Percentiles rank a stretch among this genome's conserved stretches.
Evolutionary conservation across 2,329 filamentous ascomycete genomes (phyloP).

Genomic region (Scorias spongiosa): DNA sequence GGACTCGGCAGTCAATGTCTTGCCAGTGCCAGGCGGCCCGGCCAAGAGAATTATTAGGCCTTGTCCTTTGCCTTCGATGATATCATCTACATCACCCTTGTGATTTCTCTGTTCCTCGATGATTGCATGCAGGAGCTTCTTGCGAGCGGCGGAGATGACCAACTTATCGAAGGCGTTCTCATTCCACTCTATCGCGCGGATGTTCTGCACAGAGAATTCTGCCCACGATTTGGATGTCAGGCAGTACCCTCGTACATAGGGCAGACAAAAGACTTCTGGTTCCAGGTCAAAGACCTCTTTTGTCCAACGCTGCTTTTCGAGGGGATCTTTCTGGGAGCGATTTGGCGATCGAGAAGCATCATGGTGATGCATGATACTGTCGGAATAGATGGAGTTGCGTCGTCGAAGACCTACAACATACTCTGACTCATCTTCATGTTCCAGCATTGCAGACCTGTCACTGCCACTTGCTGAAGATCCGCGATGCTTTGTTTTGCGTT

Average conservation of each 20-base stretch:
- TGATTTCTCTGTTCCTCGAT: slow-evolving; percentile 5
- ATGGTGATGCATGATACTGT: neutral
- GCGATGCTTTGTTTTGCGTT: no score
- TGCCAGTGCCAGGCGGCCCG: slow-evolving; percentile 25
- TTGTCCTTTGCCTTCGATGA: slow-evolving; percentile 20
- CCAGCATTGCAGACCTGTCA: no score
- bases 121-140: slow-evolving; percentile 7
- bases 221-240: slow-evolving; percentile 7
- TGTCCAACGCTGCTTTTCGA: slow-evolving; percentile 5
- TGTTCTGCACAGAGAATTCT: slow-evolving; percentile 7
- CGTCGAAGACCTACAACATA: no score
- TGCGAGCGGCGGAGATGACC: slow-evolving; percentile 7
- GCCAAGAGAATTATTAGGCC: slow-evolving; percentile 24
- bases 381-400: no score
- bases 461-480: no score
- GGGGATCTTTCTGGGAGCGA: slow-evolving; percentile 1
- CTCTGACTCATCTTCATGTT: no score
- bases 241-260: slow-evolving; percentile 6
- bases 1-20: slow-evolving; percentile 27
- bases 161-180: slow-evolving; percentile 7
- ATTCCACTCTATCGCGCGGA: slow-evolving; percentile 6
- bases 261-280: slow-evolving; percentile 7
- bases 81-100: slow-evolving; percentile 13
- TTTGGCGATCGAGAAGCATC: slow-evolving; percentile 3
- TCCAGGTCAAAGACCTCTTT: slow-evolving; percentile 4